Base-by-base conservation (phyloP, 371 early-diverging fungal genomes). In the Lichtheimia hyalospora region DNA sequence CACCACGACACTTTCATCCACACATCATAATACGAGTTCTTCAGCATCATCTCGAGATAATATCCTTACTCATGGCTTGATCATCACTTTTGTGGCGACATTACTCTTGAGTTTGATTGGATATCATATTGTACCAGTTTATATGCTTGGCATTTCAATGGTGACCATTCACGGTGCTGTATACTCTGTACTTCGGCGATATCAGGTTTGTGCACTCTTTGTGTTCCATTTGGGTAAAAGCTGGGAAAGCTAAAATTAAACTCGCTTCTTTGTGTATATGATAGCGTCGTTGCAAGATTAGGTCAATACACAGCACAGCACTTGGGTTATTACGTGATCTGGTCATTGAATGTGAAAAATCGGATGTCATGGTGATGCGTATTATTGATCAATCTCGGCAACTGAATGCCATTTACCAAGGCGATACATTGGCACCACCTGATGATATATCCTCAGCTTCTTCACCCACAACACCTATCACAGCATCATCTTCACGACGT, bases 271-370 rank as follows among this genome's bases (percentile, higher is more conserved):
- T 10, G n/a, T 12, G 25, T 5, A 25, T n/a, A n/a, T n/a, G n/a
- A n/a, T 63, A 78, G 78, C 62, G 68, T 54, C 73, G 67, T 59
- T 53, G 62, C 16, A 70, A 64, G 46, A 71, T 79, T 14, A 49
- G 79, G 34, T 56, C 49, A 27, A 68, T 71, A 16, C 69, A 79
- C 42, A 53, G 49, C 21, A 64, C 64, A 43, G 69, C 74, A 8
- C 58, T 75, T 1, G 62, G 67, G 34, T 63, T 66, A 0, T 57
- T 79, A 52, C 67, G 68, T 21, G 58, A 68, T 42, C 59, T 70
- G 10, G 61, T 79, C 28, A 52, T 61, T 10, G 59, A 67, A 46
- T 70, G 68, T 16, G 68, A 71, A 49, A 41, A 70, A 56, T 68
- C 64, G 23, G 79, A 79, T 58, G 13, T 58, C 14, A 18, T 54